Base-by-base conservation (phyloP, 1,139 yeast genomes). In the Geotrichum restrictum region DNA sequence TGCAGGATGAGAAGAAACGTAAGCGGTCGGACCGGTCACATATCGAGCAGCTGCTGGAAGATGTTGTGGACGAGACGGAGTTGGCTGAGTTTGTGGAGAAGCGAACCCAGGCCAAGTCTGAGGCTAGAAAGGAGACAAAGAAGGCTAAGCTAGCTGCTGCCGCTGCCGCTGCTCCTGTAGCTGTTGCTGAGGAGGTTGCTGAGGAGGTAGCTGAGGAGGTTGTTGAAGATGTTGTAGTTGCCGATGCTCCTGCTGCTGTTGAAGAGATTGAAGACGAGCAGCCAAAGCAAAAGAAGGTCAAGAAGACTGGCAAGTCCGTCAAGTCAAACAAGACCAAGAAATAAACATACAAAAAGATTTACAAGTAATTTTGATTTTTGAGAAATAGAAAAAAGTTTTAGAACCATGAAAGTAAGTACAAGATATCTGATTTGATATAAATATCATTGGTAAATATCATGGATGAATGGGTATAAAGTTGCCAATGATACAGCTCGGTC, bases 401-500 rank as follows among this genome's bases (percentile, higher is more conserved):
- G 18, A n/a, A 21, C 22, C 44, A 34, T 48, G 31, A 56, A 50
- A n/a, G n/a, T n/a, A n/a, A n/a, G n/a, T n/a, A n/a, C n/a, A n/a
- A n/a, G n/a, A n/a, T n/a, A n/a, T n/a, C n/a, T n/a, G n/a, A n/a
- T n/a, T n/a, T n/a, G n/a, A n/a, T n/a, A n/a, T n/a, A n/a, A n/a
- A n/a, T n/a, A n/a, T n/a, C 29, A 24, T 24, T 24, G 29, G 29
- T 24, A 10, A 8, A 6, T 11, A 4, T 52, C 56, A 63, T 34
- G 64, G 69, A 59, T 79, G 84, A 40, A 88, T 83, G 10, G 98
- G 98, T 51, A 93, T 89, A 66, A 93, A 93, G 66, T 93, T 93
- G 1, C 98, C 98, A 29, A 93, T 95, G 45, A 93, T 93, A 70
- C 97, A 89, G 69, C 95, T 86, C 19, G 98, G 98, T 34, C 58